Base-by-base conservation (phyloP, 2,329 filamentous ascomycete genomes). In the Botrytis deweyae region DNA sequence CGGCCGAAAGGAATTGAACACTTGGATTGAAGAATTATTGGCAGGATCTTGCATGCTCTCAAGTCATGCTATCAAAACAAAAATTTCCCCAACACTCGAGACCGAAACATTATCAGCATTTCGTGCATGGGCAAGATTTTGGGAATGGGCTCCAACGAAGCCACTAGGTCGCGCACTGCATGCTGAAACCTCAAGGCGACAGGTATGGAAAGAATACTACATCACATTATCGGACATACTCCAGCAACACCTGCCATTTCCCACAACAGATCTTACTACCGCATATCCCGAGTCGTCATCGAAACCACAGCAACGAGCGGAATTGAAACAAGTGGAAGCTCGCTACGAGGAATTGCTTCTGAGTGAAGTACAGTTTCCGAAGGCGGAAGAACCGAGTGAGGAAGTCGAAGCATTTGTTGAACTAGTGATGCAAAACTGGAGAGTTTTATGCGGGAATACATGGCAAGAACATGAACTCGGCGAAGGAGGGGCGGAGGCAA, bases 121-220 rank as follows among this genome's bases (percentile, higher is more conserved):
- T 79, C 88, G 89, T 36, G 85, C 90, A 5, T 96, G 93, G 92
- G 88, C 88, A 1, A 88, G 84, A 75, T 93, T 93, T 80, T 94
- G 91, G 90, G 85, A 89, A 72, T 61, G 58, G 55, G 81, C 77
- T 70, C 73, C 78, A 72, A 83, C 85, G 1, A 82, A 86, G 7
- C 82, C 84, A 0, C 88, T 88, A 52, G 88, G 89, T 9, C 85
- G 85, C 73, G 88, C 88, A n/a, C 87, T 88, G 78, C 86, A 86
- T 75, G 88, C 88, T 33, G 85, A 88, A 16, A 86, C 91, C 29
- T 87, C 88, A 44, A 86, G 92, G 76, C 87, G 92, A 75, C 84
- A 89, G 59, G 90, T 97, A 63, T 98, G 95, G 95, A 90, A 88
- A 78, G 89, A 93, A 76, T 98, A 98, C 82, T 97, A 97, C 81